Evolutionary conservation across 1,139 yeast species (phyloP).

Genomic region (Saccharomyces hybrid): DNA sequence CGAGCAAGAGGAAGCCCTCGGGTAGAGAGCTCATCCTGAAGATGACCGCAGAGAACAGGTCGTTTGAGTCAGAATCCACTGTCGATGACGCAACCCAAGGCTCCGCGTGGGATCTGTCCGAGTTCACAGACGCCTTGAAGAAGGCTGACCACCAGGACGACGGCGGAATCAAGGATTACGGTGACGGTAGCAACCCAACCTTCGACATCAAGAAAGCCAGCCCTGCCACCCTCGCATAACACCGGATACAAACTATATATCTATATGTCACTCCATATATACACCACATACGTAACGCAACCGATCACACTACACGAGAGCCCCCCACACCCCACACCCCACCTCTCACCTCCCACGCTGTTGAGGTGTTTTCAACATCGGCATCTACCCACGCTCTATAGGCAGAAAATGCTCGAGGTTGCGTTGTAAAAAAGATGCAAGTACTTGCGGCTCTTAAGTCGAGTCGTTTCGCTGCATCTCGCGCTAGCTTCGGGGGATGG

Average conservation of each 20-base stretch:
- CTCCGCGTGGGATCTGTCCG: conserved; percentile 66
- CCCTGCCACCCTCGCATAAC: neutral
- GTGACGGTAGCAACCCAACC: conserved; percentile 36
- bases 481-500: neutral
- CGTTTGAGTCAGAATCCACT: conserved; percentile 40
- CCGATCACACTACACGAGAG: neutral
- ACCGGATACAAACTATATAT: neutral
- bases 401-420: neutral
- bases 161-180: conserved; percentile 35
- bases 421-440: neutral
- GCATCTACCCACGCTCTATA: neutral
- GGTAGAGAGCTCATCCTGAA: conserved; percentile 80
- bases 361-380: neutral
- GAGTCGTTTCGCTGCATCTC: neutral
- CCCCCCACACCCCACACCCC: neutral
- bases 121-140: conserved; percentile 31
- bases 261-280: neutral
- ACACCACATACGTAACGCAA: neutral
- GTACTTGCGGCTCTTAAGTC: neutral
- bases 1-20: conserved; percentile 44
- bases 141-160: conserved; percentile 24
- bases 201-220: conserved; percentile 23
- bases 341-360: neutral
- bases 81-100: conserved; percentile 37
- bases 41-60: conserved; percentile 57